Conservation (phyloP, 2,329 filamentous ascomycete species). For the Stylonectria norvegica region DNA sequence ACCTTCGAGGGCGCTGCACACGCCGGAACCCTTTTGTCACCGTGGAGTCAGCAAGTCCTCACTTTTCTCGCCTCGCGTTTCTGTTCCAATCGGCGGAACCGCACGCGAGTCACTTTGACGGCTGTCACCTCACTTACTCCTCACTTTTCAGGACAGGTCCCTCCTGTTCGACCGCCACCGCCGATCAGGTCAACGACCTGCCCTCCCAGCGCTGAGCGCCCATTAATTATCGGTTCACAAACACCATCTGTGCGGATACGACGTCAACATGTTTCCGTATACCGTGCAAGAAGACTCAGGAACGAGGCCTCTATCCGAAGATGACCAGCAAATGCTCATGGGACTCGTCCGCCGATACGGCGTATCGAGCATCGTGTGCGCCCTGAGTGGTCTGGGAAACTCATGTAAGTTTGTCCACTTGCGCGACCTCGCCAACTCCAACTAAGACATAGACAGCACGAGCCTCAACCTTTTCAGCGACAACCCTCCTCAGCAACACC, state of each 20-base stretch:
- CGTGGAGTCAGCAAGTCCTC: conserved; percentile 6
- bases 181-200: conserved; percentile 9
- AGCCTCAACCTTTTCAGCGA: conserved; percentile 39
- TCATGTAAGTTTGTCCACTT: conserved; percentile 32
- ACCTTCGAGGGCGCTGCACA: neutral
- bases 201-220: conserved; percentile 23
- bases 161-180: conserved; percentile 3
- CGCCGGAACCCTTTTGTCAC: conserved; percentile 5
- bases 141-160: conserved; percentile 6
- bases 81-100: conserved; percentile 4
- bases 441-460: conserved; percentile 32
- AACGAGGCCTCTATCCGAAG: conserved; percentile 36
- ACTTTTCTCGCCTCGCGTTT: neutral
- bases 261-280: conserved; percentile 34
- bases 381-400: conserved; percentile 34
- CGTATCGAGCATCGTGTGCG: conserved; percentile 36
- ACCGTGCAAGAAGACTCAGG: conserved; percentile 33
- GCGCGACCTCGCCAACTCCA: conserved; percentile 3
- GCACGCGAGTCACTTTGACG: conserved; percentile 16
- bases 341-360: conserved; percentile 38
- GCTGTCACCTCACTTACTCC: conserved; percentile 13
- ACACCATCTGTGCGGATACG: conserved; percentile 10
- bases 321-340: conserved; percentile 38
- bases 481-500: conserved; percentile 38
- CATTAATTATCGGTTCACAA: conserved; percentile 18